Evolutionary conservation across 148 eudicot genomes (phyloP), one percentile per base, ranked within the genome.

Genomic region (Silene conica): DNA sequence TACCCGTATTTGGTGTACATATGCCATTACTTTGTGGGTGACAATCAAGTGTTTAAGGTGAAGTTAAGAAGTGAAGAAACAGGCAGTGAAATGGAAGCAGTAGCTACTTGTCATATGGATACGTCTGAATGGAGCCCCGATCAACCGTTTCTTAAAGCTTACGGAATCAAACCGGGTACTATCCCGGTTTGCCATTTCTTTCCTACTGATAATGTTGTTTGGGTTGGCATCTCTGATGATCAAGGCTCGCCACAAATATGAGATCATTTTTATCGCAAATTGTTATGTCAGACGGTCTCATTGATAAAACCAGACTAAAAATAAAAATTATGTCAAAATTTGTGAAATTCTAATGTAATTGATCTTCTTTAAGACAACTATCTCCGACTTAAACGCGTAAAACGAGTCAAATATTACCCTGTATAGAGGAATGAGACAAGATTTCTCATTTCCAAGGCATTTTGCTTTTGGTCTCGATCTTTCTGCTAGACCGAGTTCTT

Each of bases 121-220:
- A 57, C 74, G 0, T 26, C 61, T 2, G 50, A 19, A n/a, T 71
- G 61, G 28, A 61, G 62, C 74, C 50, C 74, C 16, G 48, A 57
- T 4, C 64, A 56, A 4, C 12, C 43, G 6, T 60, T 58, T 18
- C 46, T 71, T 3, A 60, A 45, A 4, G 46, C 62, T 7, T 57
- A 56, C 5, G 52, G 43, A 41, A 41, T 45, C 11, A 34, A 58
- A 14, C 74, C 65, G 1, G 74, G 74, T 11, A 28, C 48, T 1
- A 26, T 63, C 8, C 64, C 74, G 16, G 65, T 71, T 21, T 71
- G 74, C 54, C 74, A 71, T 55, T 71, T 71, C 25, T 22, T 71
- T 5, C 45, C 74, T 0, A 19, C 74, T 55, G 65, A 58, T 58
- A 61, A 61, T 38, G 50, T 71, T 0, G 26, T 71, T n/a, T 58